Evolutionary conservation across 225 moss, liverwort and hornwort species (phyloP), one percentile per base, ranked within the genome.

Genomic region (Ulota crispa): DNA sequence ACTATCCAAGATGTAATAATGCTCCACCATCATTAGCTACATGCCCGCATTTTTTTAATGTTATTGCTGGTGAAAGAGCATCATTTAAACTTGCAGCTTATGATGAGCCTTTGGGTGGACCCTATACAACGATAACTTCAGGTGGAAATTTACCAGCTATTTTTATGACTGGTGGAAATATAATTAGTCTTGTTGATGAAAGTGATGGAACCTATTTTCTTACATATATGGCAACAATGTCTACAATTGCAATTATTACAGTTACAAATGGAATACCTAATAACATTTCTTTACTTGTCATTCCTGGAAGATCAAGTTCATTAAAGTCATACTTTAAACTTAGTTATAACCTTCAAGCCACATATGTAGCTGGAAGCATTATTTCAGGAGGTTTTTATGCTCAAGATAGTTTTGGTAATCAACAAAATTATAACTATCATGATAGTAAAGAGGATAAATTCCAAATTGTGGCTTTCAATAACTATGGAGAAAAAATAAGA

Each of bases 1-100:
- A 87, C 39, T 87, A 87, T 70, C 87, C 87, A 23, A 75, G 84
- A 64, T 87, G 87, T 59, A 52, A 84, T 31, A 28, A 75, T 15
- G 70, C 59, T 66, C 84, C 84, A 27, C 81, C 87, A 24, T 77
- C 81, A 39, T 23, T 69, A 5, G 52, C 87, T 20, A 75, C 70
- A 30, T 87, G 87, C 20, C 75, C 78, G 27, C 84, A 87, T 57
- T 87, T 81, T 9, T 87, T 78, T 28, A 70, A 37, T 3, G 26
- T 84, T 54, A 37, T 81, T 50, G 84, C 74, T 5, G 75, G 87
- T 4, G 78, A 84, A 63, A 70, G 27, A 34, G 27, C 78, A 61
- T 78, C 82, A 3, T 81, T 87, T 1, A 73, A 73, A 66, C 84
- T 87, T 55, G 31, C 54, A 41, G 77, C 84, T 19, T 81, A 81